Conservation (phyloP, 352 stramenopile species). For the Globisporangium okanoganense region DNA sequence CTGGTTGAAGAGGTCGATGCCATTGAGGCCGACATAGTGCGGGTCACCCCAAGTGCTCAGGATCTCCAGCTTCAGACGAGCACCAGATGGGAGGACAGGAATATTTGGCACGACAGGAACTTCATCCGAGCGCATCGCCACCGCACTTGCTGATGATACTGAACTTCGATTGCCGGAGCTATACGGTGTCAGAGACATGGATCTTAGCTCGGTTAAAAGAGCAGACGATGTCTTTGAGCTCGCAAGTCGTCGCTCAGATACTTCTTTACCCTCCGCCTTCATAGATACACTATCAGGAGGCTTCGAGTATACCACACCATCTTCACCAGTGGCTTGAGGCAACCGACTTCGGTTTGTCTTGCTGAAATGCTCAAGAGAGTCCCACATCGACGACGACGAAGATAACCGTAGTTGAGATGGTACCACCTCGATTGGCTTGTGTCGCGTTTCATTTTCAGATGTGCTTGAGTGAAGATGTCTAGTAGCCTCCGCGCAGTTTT, state of each 20-base stretch:
- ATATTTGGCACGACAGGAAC: slow-evolving; percentile 19
- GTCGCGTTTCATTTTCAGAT: neutral
- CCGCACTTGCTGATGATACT: neutral
- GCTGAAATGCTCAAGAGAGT: slow-evolving; percentile 80
- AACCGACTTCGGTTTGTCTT: slow-evolving; percentile 65
- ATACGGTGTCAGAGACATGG: slow-evolving; percentile 2
- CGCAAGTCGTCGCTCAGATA: neutral
- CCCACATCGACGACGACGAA: slow-evolving; percentile 34
- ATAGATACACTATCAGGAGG: too few species aligned
- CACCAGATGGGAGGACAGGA: slow-evolving; percentile 59
- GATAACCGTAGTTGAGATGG: neutral
- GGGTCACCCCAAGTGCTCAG: slow-evolving; percentile 87
- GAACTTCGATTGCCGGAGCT: neutral
- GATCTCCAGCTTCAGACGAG: slow-evolving; percentile 69
- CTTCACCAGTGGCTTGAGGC: slow-evolving; percentile 17
- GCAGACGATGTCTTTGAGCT: slow-evolving; percentile 9
- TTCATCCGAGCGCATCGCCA: neutral
- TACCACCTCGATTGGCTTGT: neutral
- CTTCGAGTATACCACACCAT: neutral
- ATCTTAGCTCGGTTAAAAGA: slow-evolving; percentile 10
- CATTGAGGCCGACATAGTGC: slow-evolving; percentile 89
- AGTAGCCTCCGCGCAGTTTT: neutral
- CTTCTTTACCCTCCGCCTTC: slow-evolving; percentile 3
- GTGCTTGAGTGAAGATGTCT: neutral
- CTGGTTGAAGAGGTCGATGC: slow-evolving; percentile 86